Percentiles rank a stretch among this genome's conserved stretches.
phyloP scores from a whole-genome alignment of 441 rosid species.

The Sinapis alba region DNA sequence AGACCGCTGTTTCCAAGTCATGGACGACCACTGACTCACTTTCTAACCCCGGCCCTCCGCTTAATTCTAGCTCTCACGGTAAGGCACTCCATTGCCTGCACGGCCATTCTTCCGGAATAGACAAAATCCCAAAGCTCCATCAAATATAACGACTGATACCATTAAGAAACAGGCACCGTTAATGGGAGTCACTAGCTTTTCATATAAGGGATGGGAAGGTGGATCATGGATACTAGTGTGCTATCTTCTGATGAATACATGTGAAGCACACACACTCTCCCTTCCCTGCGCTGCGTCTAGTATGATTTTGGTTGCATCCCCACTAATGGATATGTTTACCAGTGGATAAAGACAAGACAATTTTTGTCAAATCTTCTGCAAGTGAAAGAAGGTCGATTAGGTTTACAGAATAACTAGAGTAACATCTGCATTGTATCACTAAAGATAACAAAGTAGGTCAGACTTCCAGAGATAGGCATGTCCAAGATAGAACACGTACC shows the following conservation, averaged over 20 bases:
- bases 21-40: conserved; percentile 48
- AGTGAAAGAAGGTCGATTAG: conserved; percentile 2
- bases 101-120: conserved; percentile 53
- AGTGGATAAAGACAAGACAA: conserved; percentile 40
- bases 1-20: conserved; percentile 66
- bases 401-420: background rate
- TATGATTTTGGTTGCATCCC: conserved; percentile 41
- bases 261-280: conserved; percentile 59
- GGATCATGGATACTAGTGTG: conserved; percentile 33
- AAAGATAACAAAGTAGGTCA: conserved; percentile 20
- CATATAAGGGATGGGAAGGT: conserved; percentile 68
- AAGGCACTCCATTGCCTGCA: conserved; percentile 53
- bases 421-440: background rate
- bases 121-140: conserved; percentile 66
- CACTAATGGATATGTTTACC: conserved; percentile 49
- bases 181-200: conserved; percentile 59
- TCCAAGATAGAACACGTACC: conserved; percentile 40
- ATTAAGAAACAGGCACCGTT: conserved; percentile 84
- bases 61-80: conserved; percentile 88
- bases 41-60: conserved; percentile 47
- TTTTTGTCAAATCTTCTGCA: conserved; percentile 16
- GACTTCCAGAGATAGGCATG: background rate
- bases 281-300: conserved; percentile 51
- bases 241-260: conserved; percentile 40
- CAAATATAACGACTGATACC: conserved; percentile 53